Conservation (phyloP, 169 alveolate genomes). For the Miamiensis avidus region DNA sequence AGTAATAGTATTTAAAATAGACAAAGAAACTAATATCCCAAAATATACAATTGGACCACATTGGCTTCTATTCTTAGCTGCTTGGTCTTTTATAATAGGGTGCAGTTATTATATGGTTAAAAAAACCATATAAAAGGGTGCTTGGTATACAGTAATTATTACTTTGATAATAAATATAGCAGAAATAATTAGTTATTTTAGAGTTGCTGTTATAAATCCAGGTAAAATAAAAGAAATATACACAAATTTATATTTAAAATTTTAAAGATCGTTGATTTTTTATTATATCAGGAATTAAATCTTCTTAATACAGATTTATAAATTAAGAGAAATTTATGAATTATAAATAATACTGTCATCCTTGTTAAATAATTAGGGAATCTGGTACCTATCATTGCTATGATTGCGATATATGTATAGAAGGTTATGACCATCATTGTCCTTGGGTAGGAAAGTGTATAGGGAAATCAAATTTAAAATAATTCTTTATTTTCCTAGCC, state of each 20-base stretch:
- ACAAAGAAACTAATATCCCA: neutral
- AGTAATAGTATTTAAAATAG: neutral
- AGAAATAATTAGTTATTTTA: neutral
- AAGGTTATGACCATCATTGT: conserved; percentile 87
- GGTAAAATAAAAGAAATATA: neutral
- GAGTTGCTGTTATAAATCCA: neutral
- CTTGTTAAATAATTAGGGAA: conserved; percentile 37
- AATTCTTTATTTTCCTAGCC: too few species aligned
- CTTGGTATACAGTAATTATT: neutral
- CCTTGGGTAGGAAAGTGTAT: conserved; percentile 70
- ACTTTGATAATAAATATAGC: neutral
- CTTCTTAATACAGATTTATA: neutral
- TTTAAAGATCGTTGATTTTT: too few species aligned
- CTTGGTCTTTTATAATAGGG: neutral
- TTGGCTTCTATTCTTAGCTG: neutral
- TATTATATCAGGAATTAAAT: neutral
- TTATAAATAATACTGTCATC: neutral
- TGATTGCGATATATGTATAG: conserved; percentile 77
- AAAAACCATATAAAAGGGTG: neutral
- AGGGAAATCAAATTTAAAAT: neutral
- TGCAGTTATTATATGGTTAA: neutral
- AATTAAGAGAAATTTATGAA: neutral
- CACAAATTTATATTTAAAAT: too few species aligned
- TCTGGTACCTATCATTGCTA: conserved; percentile 78
- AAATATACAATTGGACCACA: neutral